Base-by-base conservation (phyloP, 371 early-diverging fungal species). In the Amoeboaphelidium protococcarum region DNA sequence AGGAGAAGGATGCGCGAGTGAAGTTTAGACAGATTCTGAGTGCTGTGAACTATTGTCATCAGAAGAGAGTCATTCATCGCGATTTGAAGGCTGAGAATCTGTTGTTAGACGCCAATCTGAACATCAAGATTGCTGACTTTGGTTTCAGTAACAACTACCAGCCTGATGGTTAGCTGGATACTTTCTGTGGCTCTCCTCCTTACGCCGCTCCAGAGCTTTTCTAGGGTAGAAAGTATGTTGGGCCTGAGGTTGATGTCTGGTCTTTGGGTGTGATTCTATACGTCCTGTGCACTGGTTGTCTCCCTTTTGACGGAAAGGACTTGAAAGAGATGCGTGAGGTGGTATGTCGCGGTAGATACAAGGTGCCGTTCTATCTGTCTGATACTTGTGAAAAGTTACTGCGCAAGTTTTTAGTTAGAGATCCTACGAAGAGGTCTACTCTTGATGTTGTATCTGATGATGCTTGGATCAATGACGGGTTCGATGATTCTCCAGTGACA, bases 11-110 rank as follows among this genome's bases (percentile, higher is more conserved):
- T 54, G 92, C 95, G 1, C 72, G 83, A 42, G 65, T 64, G 24
- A 89, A 87, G 59, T 94, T 95, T 58, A 82, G 86, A 52, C 95
- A 97, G 57, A 87, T 97, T 44, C 73, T 91, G 25, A 76, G 73
- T 46, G 96, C 84, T 2, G 65, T 98, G 26, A 83, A 86, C 41
- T 95, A 77, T 55, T 85, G 88, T 47, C 98, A 98, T 58, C 60
- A 73, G 41, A 81, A 92, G 55, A 67, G 78, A 45, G 85, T 90
- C 46, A 81, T 80, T 2, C 63, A 65, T 44, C 50, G 66, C 43
- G 66, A 65, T 47, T 47, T 65, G 23, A 65, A 65, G 46, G 57
- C 61, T 44, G 66, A 66, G 47, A 66, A 66, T 46, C 58, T 66
- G 40, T 40, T 66, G 19, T 50, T 66, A 26, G 63, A 62, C 51